phyloP scores from a whole-genome alignment of 306 rosid genomes.

The Rubus parviflorus region DNA sequence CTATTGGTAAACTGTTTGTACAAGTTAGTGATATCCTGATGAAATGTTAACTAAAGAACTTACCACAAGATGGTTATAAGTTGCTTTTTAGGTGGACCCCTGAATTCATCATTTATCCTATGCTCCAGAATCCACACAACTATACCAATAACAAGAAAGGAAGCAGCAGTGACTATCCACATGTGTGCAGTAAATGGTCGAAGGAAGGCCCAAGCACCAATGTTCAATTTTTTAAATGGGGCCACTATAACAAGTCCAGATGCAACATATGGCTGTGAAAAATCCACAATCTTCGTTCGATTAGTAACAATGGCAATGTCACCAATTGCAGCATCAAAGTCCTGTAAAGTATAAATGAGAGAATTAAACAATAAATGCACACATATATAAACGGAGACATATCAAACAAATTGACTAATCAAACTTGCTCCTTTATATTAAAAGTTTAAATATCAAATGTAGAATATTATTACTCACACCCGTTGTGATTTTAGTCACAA shows the following conservation, averaged over 20 bases:
- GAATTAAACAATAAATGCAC: conserved; percentile 24
- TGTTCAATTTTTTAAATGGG: conserved; percentile 66
- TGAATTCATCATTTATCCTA: conserved; percentile 84
- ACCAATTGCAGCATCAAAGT: conserved; percentile 80
- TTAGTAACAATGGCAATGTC: conserved; percentile 87
- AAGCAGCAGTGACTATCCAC: conserved; percentile 78
- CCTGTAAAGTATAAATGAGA: conserved; percentile 36
- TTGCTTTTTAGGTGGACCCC: conserved; percentile 85
- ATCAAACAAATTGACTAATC: neutral
- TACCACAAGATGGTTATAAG: conserved; percentile 85
- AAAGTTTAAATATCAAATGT: conserved; percentile 22
- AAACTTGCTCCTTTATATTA: neutral
- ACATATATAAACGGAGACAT: neutral
- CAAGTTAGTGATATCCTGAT: neutral
- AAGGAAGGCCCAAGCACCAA: conserved; percentile 92
- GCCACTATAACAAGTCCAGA: conserved; percentile 94
- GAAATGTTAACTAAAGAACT: conserved; percentile 37
- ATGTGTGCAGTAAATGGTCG: conserved; percentile 72
- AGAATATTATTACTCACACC: conserved; percentile 60
- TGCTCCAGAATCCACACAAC: conserved; percentile 95
- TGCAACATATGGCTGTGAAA: conserved; percentile 86
- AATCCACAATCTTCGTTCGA: conserved; percentile 83
- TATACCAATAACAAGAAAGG: conserved; percentile 72
- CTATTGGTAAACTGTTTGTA: neutral
- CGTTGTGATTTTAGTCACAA: conserved; percentile 53